These are phyloP conservation scores for Epichloe elymi DNA, from an alignment of 2,329 filamentous ascomycete species.

Conservation along the genomic window DNA sequence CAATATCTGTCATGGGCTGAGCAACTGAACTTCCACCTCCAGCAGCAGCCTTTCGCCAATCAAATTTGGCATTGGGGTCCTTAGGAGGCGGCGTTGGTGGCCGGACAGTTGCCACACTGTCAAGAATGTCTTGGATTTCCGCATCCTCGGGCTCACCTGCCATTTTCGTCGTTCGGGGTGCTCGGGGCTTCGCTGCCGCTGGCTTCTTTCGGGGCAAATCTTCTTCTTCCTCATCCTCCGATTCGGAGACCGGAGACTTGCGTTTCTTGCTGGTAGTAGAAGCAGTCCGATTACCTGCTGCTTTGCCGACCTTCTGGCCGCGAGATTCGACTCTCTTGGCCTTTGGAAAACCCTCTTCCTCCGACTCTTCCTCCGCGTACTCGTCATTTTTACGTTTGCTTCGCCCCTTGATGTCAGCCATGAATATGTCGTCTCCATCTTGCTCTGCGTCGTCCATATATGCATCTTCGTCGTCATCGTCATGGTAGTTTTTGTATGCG, in stretches of 20 bases:
- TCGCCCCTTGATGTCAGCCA: conserved; percentile 52
- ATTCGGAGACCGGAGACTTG: conserved; percentile 42
- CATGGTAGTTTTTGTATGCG: conserved; percentile 26
- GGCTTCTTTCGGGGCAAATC: conserved; percentile 45
- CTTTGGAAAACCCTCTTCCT: conserved; percentile 52
- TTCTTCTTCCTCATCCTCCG: conserved; percentile 45
- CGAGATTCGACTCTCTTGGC: conserved; percentile 43
- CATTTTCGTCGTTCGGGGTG: conserved; percentile 49
- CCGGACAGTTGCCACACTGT: conserved; percentile 71
- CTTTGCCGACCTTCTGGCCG: conserved; percentile 15
- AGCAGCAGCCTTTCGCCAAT: conserved; percentile 52
- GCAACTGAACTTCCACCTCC: conserved; percentile 46
- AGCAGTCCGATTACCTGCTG: conserved; percentile 18
- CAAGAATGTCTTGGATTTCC: conserved; percentile 67
- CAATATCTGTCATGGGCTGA: conserved; percentile 49
- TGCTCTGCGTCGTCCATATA: conserved; percentile 56
- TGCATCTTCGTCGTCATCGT: conserved; percentile 37
- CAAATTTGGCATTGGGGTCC: conserved; percentile 60
- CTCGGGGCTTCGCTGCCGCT: conserved; percentile 43
- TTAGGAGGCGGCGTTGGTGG: conserved; percentile 72
- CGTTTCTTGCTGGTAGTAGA: conserved; percentile 35
- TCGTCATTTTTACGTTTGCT: conserved; percentile 61
- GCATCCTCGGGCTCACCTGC: conserved; percentile 52
- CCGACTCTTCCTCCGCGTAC: conserved; percentile 60
- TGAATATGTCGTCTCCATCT: conserved; percentile 72